Base-by-base conservation (phyloP, 2,329 filamentous ascomycete species). In the Paecilomyces sp. region DNA sequence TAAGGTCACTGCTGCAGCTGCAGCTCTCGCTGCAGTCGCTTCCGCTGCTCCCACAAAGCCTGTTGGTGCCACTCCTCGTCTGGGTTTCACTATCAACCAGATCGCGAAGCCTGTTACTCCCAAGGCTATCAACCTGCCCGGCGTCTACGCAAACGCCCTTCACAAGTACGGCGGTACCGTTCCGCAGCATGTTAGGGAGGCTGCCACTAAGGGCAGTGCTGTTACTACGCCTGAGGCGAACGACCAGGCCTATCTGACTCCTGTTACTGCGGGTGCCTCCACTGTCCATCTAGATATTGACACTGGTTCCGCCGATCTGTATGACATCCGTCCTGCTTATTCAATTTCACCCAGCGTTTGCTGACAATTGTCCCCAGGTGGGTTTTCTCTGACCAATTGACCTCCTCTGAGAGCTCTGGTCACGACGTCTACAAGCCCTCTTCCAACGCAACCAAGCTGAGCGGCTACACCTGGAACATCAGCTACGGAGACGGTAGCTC, bases 301-400 rank as follows among this genome's bases (percentile, higher is more conserved):
- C 65, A 92, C 89, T 13, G 87, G 80, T 63, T 88, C 79, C 63
- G 80, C 85, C 51, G 87, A 89, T 74, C 82, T 89, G 87, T 85
- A 73, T 76, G 82, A 75, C 47, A 1, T 24, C 25, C 0, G 28
- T 13, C 33, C 1, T 25, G n/a, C 13, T 28, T 6, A 30, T 55
- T 15, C 6, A 33, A 18, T 55, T 31, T 31, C 52, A 24, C 34
- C 41, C 22, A 58, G 12, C 7, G 18, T 25, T 18, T 34, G 34
- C 57, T 66, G 57, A 71, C 41, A 12, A 33, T 57, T 25, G 13
- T 55, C 33, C 59, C n/a, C 24, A 85, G 83, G 55, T 94, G 82
- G 83, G 88, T 85, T 50, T 89, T 88, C 73, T 88, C 86, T 0
- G 79, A 78, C 18, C 78, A 85, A 25, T 82, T 86, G 13, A 70